phyloP scores from a whole-genome alignment of 306 rosid species.

The Betula pendula region DNA sequence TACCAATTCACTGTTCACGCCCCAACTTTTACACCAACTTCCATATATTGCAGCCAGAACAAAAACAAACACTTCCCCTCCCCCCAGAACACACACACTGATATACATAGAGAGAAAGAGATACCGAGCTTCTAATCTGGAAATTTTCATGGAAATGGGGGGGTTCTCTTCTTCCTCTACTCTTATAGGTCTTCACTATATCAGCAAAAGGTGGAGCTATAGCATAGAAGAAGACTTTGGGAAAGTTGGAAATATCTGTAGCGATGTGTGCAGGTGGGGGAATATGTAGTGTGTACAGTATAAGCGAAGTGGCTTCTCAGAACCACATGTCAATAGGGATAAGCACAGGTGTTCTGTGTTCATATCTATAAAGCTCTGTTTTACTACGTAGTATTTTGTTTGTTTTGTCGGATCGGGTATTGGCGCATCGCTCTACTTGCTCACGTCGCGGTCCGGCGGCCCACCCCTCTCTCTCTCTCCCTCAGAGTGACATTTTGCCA shows the following conservation, averaged over 20 bases:
- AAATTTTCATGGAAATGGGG: constrained; percentile 15
- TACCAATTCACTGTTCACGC: not conserved
- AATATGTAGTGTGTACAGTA: not conserved
- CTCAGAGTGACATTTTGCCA: not conserved
- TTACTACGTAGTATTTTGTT: too few relatives aligned
- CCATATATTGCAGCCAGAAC: not conserved
- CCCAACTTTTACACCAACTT: not conserved
- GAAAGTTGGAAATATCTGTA: not conserved
- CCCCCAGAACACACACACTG: not conserved
- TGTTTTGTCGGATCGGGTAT: too few relatives aligned
- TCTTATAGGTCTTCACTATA: not conserved
- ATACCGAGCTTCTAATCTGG: constrained; percentile 29
- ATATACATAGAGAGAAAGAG: not conserved
- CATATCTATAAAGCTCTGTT: not conserved
- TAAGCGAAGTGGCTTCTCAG: not conserved
- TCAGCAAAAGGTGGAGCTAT: not conserved
- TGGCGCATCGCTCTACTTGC: too few relatives aligned
- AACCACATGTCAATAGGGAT: not conserved
- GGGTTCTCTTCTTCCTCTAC: not conserved
- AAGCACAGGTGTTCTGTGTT: not conserved
- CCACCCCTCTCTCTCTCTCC: not conserved
- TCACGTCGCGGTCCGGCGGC: not conserved
- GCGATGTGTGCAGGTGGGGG: not conserved
- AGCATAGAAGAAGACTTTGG: not conserved
- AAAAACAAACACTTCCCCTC: not conserved